Base-by-base conservation (phyloP, 1,284 basidiomycete species). In the Apiotrichum gracile region DNA sequence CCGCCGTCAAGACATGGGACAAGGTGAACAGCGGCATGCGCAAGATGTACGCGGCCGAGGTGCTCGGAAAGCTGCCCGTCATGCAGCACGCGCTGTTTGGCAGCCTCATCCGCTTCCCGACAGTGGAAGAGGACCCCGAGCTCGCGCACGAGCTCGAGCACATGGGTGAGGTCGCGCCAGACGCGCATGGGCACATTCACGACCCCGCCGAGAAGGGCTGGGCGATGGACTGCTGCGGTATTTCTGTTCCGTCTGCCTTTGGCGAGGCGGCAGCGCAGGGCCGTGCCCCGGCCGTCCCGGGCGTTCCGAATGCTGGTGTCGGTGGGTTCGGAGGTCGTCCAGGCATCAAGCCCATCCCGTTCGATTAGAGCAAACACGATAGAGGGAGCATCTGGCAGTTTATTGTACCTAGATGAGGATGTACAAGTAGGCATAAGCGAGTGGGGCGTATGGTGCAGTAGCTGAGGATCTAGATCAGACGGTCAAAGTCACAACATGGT, bases 1-100 rank as follows among this genome's bases (percentile, higher is more conserved):
- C 91, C 0, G 91, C 86, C 5, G 94, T 96, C 51, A 96, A 93
- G 76, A 88, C 90, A 2, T 97, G 93, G 93, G 85, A 88, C 67
- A 97, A 97, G 73, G 91, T 97, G 60, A 97, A 98, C 72, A 77
- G 81, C n/a, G 96, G 94, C 12, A 97, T 98, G 91, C 81, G 89
- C 72, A 98, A 97, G 76, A 98, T 98, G 94, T 97, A 93, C 75
- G 81, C 81, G 37, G 93, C 91, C 33, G 93, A 98, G 73, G 96
- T 98, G 1, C 80, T 98, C 19, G 86, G 86, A 52, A 97, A 97
- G 72, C 83, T 98, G 5, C 94, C 96, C 1, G 92, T 98, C 52
- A 85, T 92, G 37, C 94, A 98, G 76, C 94, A 97, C 75, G 93
- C 97, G 71, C 79, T 94, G 47, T 98, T 98, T 65, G 94, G 96